Evolutionary conservation across 2,329 filamentous ascomycete species (phyloP).

Genomic region (Colletotrichum sp.): DNA sequence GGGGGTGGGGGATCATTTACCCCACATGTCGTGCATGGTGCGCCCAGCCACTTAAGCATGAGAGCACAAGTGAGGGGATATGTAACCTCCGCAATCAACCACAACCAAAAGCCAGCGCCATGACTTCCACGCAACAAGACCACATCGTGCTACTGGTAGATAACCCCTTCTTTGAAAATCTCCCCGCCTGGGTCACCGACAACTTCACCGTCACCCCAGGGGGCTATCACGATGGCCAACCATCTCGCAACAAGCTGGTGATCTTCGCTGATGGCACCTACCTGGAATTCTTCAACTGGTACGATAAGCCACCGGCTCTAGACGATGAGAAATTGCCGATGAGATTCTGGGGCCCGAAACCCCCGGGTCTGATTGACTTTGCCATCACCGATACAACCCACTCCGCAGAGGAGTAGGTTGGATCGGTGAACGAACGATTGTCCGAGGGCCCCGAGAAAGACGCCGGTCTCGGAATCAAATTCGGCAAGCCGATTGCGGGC

Average conservation of each 20-base stretch:
- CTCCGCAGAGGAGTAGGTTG: not conserved
- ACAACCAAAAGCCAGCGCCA: not conserved
- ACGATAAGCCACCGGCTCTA: not conserved
- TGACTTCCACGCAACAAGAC: not conserved
- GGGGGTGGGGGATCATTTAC: not conserved
- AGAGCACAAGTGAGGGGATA: not conserved
- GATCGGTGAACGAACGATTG: not conserved
- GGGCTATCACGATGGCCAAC: not conserved
- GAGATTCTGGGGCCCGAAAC: not conserved
- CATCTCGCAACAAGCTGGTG: not conserved
- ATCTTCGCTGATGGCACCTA: not conserved
- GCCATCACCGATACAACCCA: not conserved
- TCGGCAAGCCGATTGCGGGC: not conserved
- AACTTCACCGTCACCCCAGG: not conserved
- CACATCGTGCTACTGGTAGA: not conserved
- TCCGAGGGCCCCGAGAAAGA: not conserved
- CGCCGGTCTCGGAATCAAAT: not conserved
- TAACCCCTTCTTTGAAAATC: not conserved
- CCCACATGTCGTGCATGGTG: not conserved
- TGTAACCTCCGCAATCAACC: not conserved
- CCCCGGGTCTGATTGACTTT: not conserved
- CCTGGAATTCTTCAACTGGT: not conserved
- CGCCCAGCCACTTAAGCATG: not conserved
- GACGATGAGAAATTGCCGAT: fast-evolving
- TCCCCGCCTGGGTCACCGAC: not conserved